phyloP scores from a whole-genome alignment of 129 eudicot species.

The Artemisia argyi region DNA sequence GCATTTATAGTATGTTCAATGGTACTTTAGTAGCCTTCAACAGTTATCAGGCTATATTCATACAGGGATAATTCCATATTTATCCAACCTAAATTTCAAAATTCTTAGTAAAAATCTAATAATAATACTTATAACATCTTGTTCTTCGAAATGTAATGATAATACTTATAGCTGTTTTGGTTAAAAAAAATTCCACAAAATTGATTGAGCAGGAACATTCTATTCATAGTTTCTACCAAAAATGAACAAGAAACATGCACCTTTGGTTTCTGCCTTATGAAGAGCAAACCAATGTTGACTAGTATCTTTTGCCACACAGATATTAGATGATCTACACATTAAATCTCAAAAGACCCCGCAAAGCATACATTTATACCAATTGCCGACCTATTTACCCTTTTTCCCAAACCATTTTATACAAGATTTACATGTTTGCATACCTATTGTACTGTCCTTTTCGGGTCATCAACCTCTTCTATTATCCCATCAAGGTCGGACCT shows the following conservation, averaged over 20 bases:
- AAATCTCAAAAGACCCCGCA: not conserved
- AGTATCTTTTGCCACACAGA: no score
- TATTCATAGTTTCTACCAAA: not conserved
- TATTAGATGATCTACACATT: not conserved
- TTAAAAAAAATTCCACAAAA: no score
- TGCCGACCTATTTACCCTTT: not conserved
- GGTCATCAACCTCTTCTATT: not conserved
- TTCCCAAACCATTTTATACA: not conserved
- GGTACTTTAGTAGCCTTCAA: not conserved
- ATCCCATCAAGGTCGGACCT: conserved; percentile 11
- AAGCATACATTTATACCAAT: not conserved
- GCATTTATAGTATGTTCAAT: not conserved
- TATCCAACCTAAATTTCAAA: no score
- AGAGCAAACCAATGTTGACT: not conserved
- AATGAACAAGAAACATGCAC: not conserved
- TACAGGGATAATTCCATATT: no score
- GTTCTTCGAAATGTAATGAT: not conserved
- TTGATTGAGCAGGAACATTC: not conserved
- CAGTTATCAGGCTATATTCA: no score
- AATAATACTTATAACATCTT: no score
- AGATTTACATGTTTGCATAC: not conserved
- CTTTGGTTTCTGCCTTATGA: not conserved
- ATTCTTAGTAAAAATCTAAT: no score
- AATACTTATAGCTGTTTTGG: no score
- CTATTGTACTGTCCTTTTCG: not conserved